Base-by-base conservation (phyloP, 148 eudicot genomes). In the Pouteria glomerata region DNA sequence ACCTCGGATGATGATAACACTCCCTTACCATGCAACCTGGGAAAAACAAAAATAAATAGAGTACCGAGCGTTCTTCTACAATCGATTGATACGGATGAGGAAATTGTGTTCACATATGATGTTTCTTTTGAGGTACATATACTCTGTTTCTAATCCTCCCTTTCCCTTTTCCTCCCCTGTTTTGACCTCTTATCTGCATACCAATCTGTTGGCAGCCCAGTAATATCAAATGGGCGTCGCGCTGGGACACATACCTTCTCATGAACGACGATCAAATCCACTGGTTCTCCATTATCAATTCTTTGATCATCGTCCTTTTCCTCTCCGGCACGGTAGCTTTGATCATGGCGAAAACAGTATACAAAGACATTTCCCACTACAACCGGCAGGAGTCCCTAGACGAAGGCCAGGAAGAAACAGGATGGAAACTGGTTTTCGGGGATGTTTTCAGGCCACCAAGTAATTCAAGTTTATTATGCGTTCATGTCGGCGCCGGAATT, bases 121-220 rank as follows among this genome's bases (percentile, higher is more conserved):
- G 31, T 56, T 56, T 56, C 29, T 56, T 56, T 56, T 15, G 62
- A 57, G 62, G 62, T 57, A 57, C n/a, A n/a, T n/a, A n/a, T n/a
- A n/a, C n/a, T 57, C 30, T 18, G 8, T 18, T 57, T 29, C 15
- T 57, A 19, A 13, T 10, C 29, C 16, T 3, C 18, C 30, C 24
- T 10, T 14, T 8, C 24, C 24, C 2, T 14, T 24, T 55, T 24
- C 24, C 59, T 12, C 24, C 30, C 30, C 24, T 13, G 59, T 10
- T 24, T 26, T 24, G 30, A 18, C 30, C 30, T 14, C 34, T 57
- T 11, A 57, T 29, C 62, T 57, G 35, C 7, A 15, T 57, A 35
- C 14, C n/a, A n/a, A 6, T 55, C 58, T 3, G 3, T 14, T 57
- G 62, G 62, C 62, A 57, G 62, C 7, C 62, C 62, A 27, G 62